Conservation (phyloP, 345 rosid genomes). For the Syzygium aqueum region DNA sequence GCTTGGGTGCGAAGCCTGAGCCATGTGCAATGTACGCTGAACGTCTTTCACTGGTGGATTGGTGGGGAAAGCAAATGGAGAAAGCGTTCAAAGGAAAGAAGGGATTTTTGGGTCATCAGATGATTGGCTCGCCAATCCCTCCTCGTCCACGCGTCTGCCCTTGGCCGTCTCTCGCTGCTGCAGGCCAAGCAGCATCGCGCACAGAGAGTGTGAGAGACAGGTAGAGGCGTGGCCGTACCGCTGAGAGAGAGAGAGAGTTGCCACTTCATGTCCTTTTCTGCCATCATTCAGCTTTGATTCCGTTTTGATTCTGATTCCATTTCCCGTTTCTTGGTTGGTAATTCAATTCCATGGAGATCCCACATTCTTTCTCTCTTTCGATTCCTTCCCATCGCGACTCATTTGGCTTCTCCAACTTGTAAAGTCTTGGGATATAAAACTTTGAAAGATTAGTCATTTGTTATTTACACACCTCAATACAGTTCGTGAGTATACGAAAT, state of each 20-base stretch:
- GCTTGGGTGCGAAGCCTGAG: background rate
- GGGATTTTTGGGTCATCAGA: background rate
- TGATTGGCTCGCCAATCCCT: background rate
- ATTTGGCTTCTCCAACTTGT: background rate
- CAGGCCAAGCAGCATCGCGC: background rate
- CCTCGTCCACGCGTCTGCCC: background rate
- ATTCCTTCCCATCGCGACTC: background rate
- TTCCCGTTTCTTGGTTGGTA: background rate
- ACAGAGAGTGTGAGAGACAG: background rate
- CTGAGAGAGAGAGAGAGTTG: background rate
- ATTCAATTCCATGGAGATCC: background rate
- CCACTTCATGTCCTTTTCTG: background rate
- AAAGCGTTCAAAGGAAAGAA: background rate
- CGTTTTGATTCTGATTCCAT: background rate
- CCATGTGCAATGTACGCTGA: background rate
- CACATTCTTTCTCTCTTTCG: background rate
- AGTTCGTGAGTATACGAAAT: background rate
- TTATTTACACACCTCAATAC: background rate
- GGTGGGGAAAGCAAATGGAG: background rate
- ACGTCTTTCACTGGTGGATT: background rate
- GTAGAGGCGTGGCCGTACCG: background rate
- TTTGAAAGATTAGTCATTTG: background rate
- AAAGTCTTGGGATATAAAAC: background rate
- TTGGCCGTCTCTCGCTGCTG: background rate
- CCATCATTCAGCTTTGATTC: background rate